phyloP scores from a whole-genome alignment of 2,329 filamentous ascomycete species.

The Scortechinia acanthostroma region DNA sequence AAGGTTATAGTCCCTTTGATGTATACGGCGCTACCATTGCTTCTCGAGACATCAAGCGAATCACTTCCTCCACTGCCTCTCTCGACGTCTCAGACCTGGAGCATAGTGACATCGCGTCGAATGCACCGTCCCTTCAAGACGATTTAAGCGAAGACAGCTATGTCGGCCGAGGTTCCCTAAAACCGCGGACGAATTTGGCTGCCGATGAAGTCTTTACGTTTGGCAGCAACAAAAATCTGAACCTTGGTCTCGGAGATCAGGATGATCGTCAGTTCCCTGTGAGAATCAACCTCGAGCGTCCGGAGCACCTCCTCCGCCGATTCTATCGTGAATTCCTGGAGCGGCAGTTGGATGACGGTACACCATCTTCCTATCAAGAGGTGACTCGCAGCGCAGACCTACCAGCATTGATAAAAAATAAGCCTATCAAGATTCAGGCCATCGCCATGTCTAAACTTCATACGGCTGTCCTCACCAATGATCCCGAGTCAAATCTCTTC shows the following conservation, averaged over 20 bases:
- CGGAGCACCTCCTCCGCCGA: not conserved
- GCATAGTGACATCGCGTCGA: not conserved
- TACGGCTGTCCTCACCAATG: constrained; percentile 55
- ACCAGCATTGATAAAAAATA: not conserved
- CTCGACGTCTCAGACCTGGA: not conserved
- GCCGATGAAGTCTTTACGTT: constrained; percentile 1
- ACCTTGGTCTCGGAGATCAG: constrained; percentile 1
- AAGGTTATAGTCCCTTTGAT: not conserved
- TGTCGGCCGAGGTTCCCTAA: not conserved
- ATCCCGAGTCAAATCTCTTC: constrained; percentile 58
- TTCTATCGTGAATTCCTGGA: not conserved
- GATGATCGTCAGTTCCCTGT: constrained; percentile 1
- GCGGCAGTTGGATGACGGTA: not conserved
- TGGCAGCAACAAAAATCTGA: constrained; percentile 2
- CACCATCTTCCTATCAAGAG: not conserved
- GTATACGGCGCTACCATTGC: not conserved
- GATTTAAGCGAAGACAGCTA: not conserved
- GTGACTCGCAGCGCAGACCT: not conserved
- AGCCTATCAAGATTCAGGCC: not conserved
- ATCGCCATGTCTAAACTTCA: constrained; percentile 38
- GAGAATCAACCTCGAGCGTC: not conserved
- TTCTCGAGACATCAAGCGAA: not conserved
- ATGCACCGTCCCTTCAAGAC: not conserved
- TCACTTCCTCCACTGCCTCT: not conserved
- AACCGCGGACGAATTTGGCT: not conserved